phyloP scores from a whole-genome alignment of 805 yeast genomes.

The Cyberlindnera samutprakarnensis region DNA sequence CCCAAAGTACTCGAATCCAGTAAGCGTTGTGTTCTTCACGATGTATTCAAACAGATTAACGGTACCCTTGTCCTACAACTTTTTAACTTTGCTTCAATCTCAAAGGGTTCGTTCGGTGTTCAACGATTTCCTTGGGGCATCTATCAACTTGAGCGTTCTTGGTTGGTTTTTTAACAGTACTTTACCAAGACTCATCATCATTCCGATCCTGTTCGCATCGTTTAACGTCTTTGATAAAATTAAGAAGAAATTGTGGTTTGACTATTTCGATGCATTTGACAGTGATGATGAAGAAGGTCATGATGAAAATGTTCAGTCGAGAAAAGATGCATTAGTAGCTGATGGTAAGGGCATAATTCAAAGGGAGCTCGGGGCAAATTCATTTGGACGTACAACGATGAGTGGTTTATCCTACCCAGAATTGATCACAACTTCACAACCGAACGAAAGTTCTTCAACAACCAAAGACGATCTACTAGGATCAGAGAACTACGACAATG shows the following conservation, averaged over 20 bases:
- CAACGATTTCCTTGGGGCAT: constrained; percentile 67
- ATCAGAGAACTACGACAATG: too few relatives aligned
- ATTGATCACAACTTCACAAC: too few relatives aligned
- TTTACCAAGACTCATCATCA: constrained; percentile 64
- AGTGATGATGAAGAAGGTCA: constrained; percentile 29
- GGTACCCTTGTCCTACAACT: constrained; percentile 75
- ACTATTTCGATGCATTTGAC: constrained; percentile 31
- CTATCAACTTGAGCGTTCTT: constrained; percentile 67
- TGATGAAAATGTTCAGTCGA: constrained; percentile 11
- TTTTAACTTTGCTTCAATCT: constrained; percentile 47
- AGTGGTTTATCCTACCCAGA: too few relatives aligned
- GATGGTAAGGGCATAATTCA: constrained; percentile 21
- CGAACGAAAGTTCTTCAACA: too few relatives aligned
- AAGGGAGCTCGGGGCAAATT: constrained; percentile 18
- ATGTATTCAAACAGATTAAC: constrained; percentile 78
- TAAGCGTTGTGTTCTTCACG: constrained; percentile 68
- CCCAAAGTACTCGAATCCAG: constrained; percentile 63
- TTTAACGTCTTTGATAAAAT: constrained; percentile 64
- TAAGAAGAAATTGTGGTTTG: constrained; percentile 25
- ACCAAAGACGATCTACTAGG: too few relatives aligned
- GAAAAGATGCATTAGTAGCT: constrained; percentile 13
- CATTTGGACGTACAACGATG: too few relatives aligned
- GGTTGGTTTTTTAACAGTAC: constrained; percentile 66
- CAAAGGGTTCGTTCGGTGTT: constrained; percentile 46
- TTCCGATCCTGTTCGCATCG: constrained; percentile 60